A percentile compares a stretch with the other conserved stretches of the same genome.
Conservation (phyloP, 345 rosid species). For the Salix viminalis region DNA sequence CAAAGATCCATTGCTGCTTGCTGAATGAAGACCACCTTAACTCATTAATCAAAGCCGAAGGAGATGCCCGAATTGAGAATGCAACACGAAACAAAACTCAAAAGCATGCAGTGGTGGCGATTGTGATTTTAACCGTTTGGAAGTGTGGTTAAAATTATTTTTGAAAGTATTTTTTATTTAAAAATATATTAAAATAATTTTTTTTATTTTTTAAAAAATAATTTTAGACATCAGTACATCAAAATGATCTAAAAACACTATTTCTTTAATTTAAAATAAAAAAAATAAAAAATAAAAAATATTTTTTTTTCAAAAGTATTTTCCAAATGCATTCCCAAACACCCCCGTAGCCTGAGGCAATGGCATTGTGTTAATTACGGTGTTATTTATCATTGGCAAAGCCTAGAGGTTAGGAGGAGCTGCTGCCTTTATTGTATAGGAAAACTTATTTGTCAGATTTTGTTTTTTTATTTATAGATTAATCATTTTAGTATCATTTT, state of each 20-base stretch:
- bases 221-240: no score
- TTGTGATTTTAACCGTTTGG: background rate
- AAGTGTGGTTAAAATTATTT: no score
- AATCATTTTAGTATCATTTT: no score
- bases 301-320: no score
- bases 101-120: background rate
- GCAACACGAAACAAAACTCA: background rate
- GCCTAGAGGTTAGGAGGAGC: background rate
- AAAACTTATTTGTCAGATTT: no score
- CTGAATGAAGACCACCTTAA: background rate
- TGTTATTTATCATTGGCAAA: background rate
- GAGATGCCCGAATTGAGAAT: background rate
- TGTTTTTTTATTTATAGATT: no score
- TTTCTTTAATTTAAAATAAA: no score
- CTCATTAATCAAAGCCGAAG: background rate
- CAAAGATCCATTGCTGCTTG: background rate
- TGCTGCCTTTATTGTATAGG: background rate
- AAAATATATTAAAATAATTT: no score
- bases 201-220: no score
- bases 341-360: background rate
- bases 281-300: no score
- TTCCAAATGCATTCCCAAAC: accelerated
- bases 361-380: background rate
- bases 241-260: no score
- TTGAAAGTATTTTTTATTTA: no score